These are phyloP conservation scores for Arthrobotrys megalospora DNA, from an alignment of 2,329 filamentous ascomycete genomes.

Conservation along the genomic window DNA sequence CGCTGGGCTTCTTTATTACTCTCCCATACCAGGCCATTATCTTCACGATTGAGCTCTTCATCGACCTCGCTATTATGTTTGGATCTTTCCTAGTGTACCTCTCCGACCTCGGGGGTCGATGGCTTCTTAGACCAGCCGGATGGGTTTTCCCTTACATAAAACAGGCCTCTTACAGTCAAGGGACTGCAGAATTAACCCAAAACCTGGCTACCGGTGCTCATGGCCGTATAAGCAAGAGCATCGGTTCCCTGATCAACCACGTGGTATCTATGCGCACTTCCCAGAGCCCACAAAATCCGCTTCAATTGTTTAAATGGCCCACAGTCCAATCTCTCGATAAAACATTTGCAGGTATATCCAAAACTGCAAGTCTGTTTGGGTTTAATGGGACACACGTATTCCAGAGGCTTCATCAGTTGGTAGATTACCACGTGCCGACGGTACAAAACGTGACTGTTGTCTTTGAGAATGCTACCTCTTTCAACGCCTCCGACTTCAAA, in stretches of 20 bases:
- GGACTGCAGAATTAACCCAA: conserved; percentile 61
- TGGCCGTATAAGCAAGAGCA: conserved; percentile 62
- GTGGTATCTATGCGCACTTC: conserved; percentile 44
- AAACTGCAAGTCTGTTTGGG: conserved; percentile 35
- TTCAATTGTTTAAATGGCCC: conserved; percentile 40
- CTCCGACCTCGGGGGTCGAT: conserved; percentile 61
- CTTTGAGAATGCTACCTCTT: conserved; percentile 20
- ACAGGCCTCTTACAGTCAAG: conserved; percentile 51
- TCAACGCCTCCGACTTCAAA: conserved; percentile 11
- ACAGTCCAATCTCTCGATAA: conserved; percentile 35
- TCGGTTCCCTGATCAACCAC: conserved; percentile 39
- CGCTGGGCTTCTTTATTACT: conserved; percentile 63
- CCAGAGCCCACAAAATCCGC: conserved; percentile 29
- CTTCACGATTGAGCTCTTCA: conserved; percentile 63
- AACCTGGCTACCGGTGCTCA: conserved; percentile 62
- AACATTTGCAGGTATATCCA: conserved; percentile 36
- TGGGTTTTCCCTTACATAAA: conserved; percentile 62
- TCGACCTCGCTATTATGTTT: conserved; percentile 63
- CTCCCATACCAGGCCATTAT: conserved; percentile 62
- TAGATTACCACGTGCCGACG: conserved; percentile 28
- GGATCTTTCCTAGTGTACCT: conserved; percentile 63
- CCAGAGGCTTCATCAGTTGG: conserved; percentile 33
- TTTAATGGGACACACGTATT: conserved; percentile 45
- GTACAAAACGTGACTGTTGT: conserved; percentile 20
- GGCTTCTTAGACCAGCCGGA: conserved; percentile 57